A percentile compares a stretch with the other conserved stretches of the same genome.
phyloP scores from a whole-genome alignment of 805 yeast genomes.

The Yamadazyma laniorum region DNA sequence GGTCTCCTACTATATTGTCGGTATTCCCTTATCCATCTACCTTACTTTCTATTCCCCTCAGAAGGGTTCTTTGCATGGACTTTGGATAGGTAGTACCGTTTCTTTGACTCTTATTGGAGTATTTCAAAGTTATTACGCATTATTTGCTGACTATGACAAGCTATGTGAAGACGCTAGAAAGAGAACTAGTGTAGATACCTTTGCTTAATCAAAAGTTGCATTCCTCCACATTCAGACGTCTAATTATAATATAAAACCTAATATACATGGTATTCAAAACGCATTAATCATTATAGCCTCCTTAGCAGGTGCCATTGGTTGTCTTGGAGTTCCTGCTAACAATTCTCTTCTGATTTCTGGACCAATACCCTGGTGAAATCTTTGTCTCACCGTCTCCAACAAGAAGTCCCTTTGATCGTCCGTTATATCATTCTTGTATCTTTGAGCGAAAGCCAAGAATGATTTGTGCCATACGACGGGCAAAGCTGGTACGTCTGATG shows the following conservation, averaged over 20 bases:
- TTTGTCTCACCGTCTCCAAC: conserved; percentile 84
- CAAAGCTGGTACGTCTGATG: conserved; percentile 48
- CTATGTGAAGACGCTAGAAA: conserved; percentile 39
- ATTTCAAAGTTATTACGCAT: conserved; percentile 40
- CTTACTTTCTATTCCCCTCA: conserved; percentile 50
- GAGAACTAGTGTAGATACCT: conserved; percentile 23
- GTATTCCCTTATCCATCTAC: conserved; percentile 58
- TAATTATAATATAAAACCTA: no score
- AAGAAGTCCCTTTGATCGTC: conserved; percentile 96
- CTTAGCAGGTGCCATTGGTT: conserved; percentile 25
- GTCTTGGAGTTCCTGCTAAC: conserved; percentile 77
- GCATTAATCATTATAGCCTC: conserved; percentile 42
- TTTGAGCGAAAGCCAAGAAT: conserved; percentile 88
- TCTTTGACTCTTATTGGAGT: conserved; percentile 51
- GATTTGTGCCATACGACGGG: conserved; percentile 99
- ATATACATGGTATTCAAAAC: conserved; percentile 17
- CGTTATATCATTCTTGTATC: conserved; percentile 97
- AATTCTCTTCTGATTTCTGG: conserved; percentile 94
- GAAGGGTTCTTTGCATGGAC: conserved; percentile 52
- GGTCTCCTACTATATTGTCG: conserved; percentile 57
- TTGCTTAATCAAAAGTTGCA: not conserved
- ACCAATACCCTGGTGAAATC: conserved; percentile 84
- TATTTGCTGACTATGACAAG: conserved; percentile 35
- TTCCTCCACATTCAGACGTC: no score
- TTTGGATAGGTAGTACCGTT: conserved; percentile 60